Base-by-base conservation (phyloP, 495 filamentous ascomycete genomes). In the Aspergillus carlsbadensis region DNA sequence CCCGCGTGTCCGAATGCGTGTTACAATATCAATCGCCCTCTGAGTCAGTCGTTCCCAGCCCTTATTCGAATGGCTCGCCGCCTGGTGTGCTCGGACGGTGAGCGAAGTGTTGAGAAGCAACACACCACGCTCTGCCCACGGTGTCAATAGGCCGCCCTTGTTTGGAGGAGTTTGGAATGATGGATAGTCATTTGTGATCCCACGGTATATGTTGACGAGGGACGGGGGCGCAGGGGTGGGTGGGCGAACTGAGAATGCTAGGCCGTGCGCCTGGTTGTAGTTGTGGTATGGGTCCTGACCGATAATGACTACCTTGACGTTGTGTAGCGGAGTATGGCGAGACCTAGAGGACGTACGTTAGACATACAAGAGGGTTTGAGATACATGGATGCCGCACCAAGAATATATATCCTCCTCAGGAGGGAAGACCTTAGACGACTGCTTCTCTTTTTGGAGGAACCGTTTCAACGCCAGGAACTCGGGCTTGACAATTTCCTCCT, bases 251-350 rank as follows among this genome's bases (percentile, higher is more conserved):
- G 90, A 96, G 82, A 98, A 98, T 69, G 85, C 89, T 42, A 98
- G 84, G 21, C 94, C 94, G 72, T 96, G 93, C 33, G 94, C 94
- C 81, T 98, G 94, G 75, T 96, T 95, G 72, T 80, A 62, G 69
- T 95, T 94, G 76, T 98, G 94, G 71, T 98, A 98, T 5, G 94
- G 94, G 70, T 98, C 94, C 74, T 98, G 94, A 57, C 95, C 94
- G 40, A 97, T 64, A 69, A 98, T 89, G 7, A 98, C 91, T 43
- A 85, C 85, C 65, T 93, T 94, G 53, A 98, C 92, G 2, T 75
- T 87, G 74, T 86, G 71, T 52, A 98, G 82, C 22, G 94, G 95
- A 1, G 93, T 97, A 70, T 95, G 85, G 31, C 91, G 86, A 48
- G 90, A 95, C 90, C 90, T 95, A 52, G 3, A 14, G 21, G 45